Evolutionary conservation across 148 eudicot genomes (phyloP), one percentile per base, ranked within the genome.

Genomic region (Suaeda aralocaspica): DNA sequence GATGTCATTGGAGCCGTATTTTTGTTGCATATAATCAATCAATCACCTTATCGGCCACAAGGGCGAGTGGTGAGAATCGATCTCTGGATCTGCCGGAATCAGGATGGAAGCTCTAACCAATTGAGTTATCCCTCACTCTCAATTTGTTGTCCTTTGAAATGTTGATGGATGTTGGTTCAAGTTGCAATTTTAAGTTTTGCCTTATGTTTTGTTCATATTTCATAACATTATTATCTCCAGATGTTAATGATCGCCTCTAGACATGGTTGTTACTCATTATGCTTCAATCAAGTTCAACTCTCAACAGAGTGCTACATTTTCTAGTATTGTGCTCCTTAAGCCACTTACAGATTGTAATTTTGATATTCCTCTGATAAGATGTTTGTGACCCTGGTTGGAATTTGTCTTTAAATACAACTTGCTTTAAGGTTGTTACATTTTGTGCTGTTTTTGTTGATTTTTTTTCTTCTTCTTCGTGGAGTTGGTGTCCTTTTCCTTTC

Each of bases 181-280:
- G n/a, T n/a, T n/a, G n/a, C n/a, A n/a, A n/a, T n/a, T n/a, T n/a
- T n/a, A n/a, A n/a, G n/a, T n/a, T n/a, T n/a, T n/a, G n/a, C n/a
- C n/a, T n/a, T n/a, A n/a, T n/a, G n/a, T n/a, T n/a, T n/a, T n/a
- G n/a, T n/a, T n/a, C n/a, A n/a, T n/a, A n/a, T n/a, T n/a, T n/a
- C 42, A 30, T 16, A 8, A 6, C 9, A 3, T 3, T 59, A 30
- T 59, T 48, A 19, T 19, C 24, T 31, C n/a, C n/a, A n/a, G 21
- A 16, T 46, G 2, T 46, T n/a, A 5, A 21, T 26, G 33, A 66
- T 28, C 11, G 12, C 1, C 33, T 33, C 28, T 21, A 12, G 16
- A 49, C 41, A 58, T 70, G 55, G 50, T 70, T 39, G 49, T 30
- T 46, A 19, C 21, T n/a, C 22, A 64, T 41, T 41, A 49, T 16